Evolutionary conservation across 305 asterid species (phyloP), one percentile per base, ranked within the genome.

Genomic region (Fraxinus baroniana): DNA sequence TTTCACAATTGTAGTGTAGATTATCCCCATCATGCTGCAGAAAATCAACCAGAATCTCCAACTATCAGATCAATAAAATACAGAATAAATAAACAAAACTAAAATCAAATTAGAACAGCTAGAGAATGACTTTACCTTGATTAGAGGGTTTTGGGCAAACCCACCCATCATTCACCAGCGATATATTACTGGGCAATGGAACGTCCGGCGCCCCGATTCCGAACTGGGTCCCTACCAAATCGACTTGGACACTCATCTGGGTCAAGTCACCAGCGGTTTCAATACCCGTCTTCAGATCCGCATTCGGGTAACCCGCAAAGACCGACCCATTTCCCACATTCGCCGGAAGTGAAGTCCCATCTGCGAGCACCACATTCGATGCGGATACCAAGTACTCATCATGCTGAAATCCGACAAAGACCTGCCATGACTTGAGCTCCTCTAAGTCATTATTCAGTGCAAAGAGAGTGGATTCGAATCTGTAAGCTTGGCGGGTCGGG

Each of bases 221-320:
- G 79, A 94, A 94, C 86, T 94, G 97, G 20, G 99, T 93, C 5
- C 99, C 99, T 22, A 92, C 88, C 76, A 96, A 64, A 12, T 77
- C 83, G 24, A 96, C 91, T 77, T 22, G 88, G 18, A 80, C 92
- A 77, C 92, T 88, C 93, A 92, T 96, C 94, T 91, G 98, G 76
- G 93, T 91, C 89, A 82, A 71, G 86, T 94, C 98, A 0, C 98
- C 98, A 0, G 99, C 98, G 4, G 99, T 96, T 88, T 92, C 93
- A 26, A 96, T 74, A 30, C 94, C 98, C 79, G 98, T 94, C 46
- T 87, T 91, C 76, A 96, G 94, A 94, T 96, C 99, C 82, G 98
- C 86, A 60, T 80, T 90, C 60, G 98, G 98, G 33, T 82, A 93
- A 1, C 99, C 99, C 1, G 97, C 91, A 37, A 96, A 94, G 1